Conservation (phyloP, 2,329 filamentous ascomycete species). For the Metarhizium guizhouense region DNA sequence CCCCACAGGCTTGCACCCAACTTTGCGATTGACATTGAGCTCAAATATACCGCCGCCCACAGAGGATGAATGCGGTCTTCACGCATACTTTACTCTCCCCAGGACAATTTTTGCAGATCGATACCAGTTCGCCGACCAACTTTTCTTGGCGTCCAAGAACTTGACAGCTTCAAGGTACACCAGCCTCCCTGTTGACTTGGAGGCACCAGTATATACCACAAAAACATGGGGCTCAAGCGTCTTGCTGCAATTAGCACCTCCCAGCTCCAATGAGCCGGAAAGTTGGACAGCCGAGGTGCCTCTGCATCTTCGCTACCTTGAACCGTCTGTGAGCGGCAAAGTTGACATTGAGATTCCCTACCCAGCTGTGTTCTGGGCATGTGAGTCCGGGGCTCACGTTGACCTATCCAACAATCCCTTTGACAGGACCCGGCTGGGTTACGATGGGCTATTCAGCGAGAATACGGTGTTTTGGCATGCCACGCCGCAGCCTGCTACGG, state of each 20-base stretch:
- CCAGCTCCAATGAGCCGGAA: slow-evolving; percentile 26
- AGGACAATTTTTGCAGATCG: slow-evolving; percentile 75
- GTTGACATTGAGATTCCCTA: slow-evolving; percentile 57
- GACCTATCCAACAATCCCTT: slow-evolving; percentile 76
- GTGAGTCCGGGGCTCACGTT: slow-evolving; percentile 53
- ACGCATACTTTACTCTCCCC: slow-evolving; percentile 77
- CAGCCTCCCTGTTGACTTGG: slow-evolving; percentile 74
- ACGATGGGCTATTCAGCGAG: slow-evolving; percentile 69
- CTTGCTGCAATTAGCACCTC: slow-evolving; percentile 62
- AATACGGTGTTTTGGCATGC: slow-evolving; percentile 80
- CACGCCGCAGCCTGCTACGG: slow-evolving; percentile 34
- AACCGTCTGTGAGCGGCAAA: slow-evolving; percentile 48
- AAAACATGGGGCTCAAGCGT: slow-evolving; percentile 70
- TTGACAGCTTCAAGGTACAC: slow-evolving; percentile 59
- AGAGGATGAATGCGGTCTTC: slow-evolving; percentile 57
- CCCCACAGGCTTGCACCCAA: slow-evolving; percentile 78
- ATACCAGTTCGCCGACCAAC: slow-evolving; percentile 68
- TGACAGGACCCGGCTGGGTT: slow-evolving; percentile 75
- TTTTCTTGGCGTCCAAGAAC: slow-evolving; percentile 77
- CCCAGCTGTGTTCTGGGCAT: slow-evolving; percentile 88
- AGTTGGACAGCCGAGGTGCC: slow-evolving; percentile 65
- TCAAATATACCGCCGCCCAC: slow-evolving; percentile 39
- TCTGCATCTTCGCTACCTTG: slow-evolving; percentile 76
- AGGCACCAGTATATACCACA: slow-evolving; percentile 78
- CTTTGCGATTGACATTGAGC: slow-evolving; percentile 58